A percentile compares a stretch with the other conserved stretches of the same genome.
Conservation (phyloP, 176 grass and related monocot genomes). For the Stipa capillata region DNA sequence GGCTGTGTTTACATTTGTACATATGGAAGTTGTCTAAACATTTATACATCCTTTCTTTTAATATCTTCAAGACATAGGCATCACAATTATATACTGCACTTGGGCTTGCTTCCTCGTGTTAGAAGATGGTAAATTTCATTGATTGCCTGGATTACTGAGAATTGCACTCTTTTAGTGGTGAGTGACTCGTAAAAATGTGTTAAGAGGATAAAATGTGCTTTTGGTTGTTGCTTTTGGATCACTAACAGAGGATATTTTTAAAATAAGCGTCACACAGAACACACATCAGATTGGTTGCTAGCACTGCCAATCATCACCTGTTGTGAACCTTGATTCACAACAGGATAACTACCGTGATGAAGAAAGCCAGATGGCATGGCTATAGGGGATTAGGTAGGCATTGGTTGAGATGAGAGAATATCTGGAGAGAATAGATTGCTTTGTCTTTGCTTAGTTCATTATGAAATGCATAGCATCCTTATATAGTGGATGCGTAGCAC, state of each 20-base stretch:
- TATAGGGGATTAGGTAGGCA: not conserved
- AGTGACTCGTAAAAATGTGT: not conserved
- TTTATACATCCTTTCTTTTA: not conserved
- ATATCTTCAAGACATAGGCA: not conserved
- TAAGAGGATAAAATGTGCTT: not conserved
- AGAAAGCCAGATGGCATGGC: not conserved
- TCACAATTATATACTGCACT: not conserved
- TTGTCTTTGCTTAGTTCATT: not conserved
- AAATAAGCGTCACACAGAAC: not conserved
- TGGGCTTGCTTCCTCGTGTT: not conserved
- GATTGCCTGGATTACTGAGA: not conserved
- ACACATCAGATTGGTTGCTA: not conserved
- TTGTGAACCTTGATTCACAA: not conserved
- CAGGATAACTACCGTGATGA: not conserved
- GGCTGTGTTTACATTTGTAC: not conserved
- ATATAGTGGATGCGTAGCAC: not conserved
- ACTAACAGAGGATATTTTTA: not conserved
- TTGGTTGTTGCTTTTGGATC: not conserved
- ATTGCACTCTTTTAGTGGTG: not conserved
- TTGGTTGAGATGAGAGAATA: not conserved
- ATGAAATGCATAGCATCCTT: not conserved
- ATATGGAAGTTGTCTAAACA: not conserved
- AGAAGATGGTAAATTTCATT: not conserved
- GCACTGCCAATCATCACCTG: not conserved
- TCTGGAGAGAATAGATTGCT: not conserved